Base-by-base conservation (phyloP, 371 early-diverging fungal genomes). In the Sporodiniella umbellata region DNA sequence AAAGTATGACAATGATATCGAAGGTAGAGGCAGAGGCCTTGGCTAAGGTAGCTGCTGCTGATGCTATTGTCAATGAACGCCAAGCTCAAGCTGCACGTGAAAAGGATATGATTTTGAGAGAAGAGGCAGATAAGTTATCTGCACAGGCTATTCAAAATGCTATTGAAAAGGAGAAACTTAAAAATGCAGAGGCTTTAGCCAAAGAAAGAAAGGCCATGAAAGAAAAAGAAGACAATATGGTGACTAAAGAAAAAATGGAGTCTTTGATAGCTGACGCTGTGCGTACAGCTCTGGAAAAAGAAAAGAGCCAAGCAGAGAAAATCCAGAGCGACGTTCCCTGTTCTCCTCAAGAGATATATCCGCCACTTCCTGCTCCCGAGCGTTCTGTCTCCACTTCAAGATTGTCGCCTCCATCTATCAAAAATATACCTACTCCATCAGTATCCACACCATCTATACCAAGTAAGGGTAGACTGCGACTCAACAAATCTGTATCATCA, bases 371-470 rank as follows among this genome's bases (percentile, higher is more conserved):
- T 8, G 17, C 30, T 30, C 33, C 40, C 42, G 62, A 66, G 31
- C 42, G 55, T 12, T 67, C 68, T 31, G 35, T 62, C 2, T 67
- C 68, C 14, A 60, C 60, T 0, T 68, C 68, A 10, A 54, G 68
- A 30, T 48, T 63, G 3, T 53, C 50, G 5, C 53, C 45, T 26
- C 55, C 64, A 18, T 58, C 68, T 19, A 46, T 58, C 7, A 43
- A 51, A n/a, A 43, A 60, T 15, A 45, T 43, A 12, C 64, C 60
- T 22, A 43, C 55, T 10, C 68, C 68, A 8, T 60, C 60, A 17
- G 37, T 52, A 0, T 68, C 68, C 15, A 64, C 64, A 25, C 68
- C 68, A 8, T 45, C 68, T 30, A 45, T 38, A 7, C 22, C 54
- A 6, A 43, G 45, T 18, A 50, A 33, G n/a, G 30, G 37, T 6